Base-by-base conservation (phyloP, 495 filamentous ascomycete genomes). In the Entonaema liquescens region DNA sequence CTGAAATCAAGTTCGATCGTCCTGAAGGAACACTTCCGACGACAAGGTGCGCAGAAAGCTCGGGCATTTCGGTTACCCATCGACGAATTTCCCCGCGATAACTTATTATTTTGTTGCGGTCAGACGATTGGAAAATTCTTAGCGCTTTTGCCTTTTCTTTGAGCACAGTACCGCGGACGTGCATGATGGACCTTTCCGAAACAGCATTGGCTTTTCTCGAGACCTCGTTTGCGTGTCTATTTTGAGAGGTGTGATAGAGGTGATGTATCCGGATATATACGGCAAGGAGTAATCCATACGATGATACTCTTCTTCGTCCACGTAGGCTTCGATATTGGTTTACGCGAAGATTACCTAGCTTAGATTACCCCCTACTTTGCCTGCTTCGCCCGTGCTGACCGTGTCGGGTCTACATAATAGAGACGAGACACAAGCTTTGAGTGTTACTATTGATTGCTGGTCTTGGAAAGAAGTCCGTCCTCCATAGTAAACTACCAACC, bases 391-490 rank as follows among this genome's bases (percentile, higher is more conserved):
- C 55, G 57, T 56, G 64, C 63, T 65, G 64, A 64, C 54, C 55
- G 70, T 50, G 54, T 56, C 47, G 38, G 23, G 17, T 21, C 42
- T 53, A 53, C 6, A n/a, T 17, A 35, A 15, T 33, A 33, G 54
- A 56, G 59, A 28, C 54, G 44, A 21, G 21, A 49, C 26, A 3
- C 4, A 29, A 26, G 25, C 26, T 53, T 53, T 28, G 7, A 8
- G 23, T 47, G 42, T 47, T 47, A 53, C 15, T 53, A 29, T 26
- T 29, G 49, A 53, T 53, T 53, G 49, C 52, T 56, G 62, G 62
- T 54, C 57, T 69, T 65, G 62, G 70, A 73, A 72, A 67, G 19
- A 72, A 62, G 52, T 62, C 62, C 65, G 57, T 53, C 42, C 38
- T 31, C 47, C 52, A 50, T 68, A 58, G 57, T 59, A 60, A 42